Conservation (phyloP, 2,329 filamentous ascomycete species). For the Ascochyta pisi region DNA sequence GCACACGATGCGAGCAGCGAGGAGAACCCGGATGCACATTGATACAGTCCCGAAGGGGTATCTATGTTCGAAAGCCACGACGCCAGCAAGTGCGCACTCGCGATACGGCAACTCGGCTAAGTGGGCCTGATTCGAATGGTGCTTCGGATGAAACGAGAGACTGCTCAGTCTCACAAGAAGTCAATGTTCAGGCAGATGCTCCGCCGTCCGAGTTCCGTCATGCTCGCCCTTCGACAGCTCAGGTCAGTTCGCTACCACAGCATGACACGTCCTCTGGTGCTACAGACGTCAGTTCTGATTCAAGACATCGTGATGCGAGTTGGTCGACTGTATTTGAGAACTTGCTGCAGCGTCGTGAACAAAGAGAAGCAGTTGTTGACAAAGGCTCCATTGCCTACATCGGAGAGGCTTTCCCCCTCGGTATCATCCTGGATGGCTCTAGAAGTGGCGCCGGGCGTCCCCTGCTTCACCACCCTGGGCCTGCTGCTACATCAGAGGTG, state of each 20-base stretch:
- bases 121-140: background rate
- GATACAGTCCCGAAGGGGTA: slow-evolving; percentile 13
- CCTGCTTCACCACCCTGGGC: slow-evolving; percentile 3
- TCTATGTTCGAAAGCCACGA: slow-evolving; percentile 13
- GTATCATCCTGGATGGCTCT: slow-evolving; percentile 2
- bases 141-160: background rate
- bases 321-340: slow-evolving; percentile 14
- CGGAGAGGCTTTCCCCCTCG: slow-evolving; percentile 10
- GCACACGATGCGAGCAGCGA: slow-evolving; percentile 8
- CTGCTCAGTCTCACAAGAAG: background rate
- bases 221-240: background rate
- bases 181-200: background rate
- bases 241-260: background rate
- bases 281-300: background rate
- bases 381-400: slow-evolving; percentile 9
- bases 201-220: background rate
- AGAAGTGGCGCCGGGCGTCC: background rate
- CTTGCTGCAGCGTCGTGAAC: background rate
- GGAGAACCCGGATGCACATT: slow-evolving; percentile 3
- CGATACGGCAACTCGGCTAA: background rate
- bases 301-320: slow-evolving; percentile 1
- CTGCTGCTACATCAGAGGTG: background rate
- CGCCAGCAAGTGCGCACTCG: background rate
- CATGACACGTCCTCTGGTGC: background rate
- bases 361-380: background rate